These are phyloP conservation scores for Saturnispora quitensis DNA, from an alignment of 805 yeast species.

Conservation along the genomic window DNA sequence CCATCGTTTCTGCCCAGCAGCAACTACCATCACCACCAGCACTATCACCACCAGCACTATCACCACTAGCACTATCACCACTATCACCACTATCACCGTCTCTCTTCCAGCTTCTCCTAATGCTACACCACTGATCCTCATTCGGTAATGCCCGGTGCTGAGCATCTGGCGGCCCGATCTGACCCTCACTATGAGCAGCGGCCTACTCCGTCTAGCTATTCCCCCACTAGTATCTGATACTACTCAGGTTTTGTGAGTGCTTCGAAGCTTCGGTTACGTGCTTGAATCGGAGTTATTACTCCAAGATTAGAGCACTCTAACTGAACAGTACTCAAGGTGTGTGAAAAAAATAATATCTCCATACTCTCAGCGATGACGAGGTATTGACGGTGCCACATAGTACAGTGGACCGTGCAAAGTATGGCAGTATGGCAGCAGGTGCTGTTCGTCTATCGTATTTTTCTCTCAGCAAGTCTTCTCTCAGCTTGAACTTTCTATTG, in stretches of 20 bases:
- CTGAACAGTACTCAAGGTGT: too few relatives aligned
- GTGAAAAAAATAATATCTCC: too few relatives aligned
- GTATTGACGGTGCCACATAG: too few relatives aligned
- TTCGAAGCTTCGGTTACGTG: background rate
- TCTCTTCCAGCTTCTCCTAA: background rate
- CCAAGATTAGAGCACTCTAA: too few relatives aligned
- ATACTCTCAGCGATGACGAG: too few relatives aligned
- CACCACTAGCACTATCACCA: too few relatives aligned
- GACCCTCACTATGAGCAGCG: background rate
- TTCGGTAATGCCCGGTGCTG: background rate
- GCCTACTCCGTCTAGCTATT: background rate
- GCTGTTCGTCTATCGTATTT: background rate
- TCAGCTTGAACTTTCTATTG: background rate
- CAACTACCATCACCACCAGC: too few relatives aligned
- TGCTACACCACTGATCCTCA: background rate
- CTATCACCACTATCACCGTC: too few relatives aligned
- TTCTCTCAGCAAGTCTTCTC: background rate
- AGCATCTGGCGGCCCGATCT: background rate
- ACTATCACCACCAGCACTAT: too few relatives aligned
- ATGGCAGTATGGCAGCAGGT: too few relatives aligned
- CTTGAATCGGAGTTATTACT: background rate
- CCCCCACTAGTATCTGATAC: background rate
- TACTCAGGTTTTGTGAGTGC: background rate
- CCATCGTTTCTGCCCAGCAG: too few relatives aligned
- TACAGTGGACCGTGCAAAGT: too few relatives aligned